phyloP scores from a whole-genome alignment of 2,329 filamentous ascomycete species.

The Hortaea werneckii region DNA sequence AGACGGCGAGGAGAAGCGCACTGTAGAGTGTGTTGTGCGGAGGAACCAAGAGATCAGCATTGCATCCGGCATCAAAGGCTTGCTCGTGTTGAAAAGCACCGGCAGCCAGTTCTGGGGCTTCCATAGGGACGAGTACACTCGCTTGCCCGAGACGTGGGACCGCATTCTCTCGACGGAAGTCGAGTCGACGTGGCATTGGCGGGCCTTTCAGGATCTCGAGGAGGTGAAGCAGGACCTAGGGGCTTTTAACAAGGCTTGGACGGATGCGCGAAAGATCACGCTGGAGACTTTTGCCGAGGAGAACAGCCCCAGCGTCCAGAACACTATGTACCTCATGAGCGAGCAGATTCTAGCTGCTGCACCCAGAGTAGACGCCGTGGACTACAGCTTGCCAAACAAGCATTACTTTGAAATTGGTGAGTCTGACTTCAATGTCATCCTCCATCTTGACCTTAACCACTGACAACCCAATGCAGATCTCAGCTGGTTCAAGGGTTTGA shows the following conservation, averaged over 20 bases:
- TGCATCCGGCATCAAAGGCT: conserved; percentile 65
- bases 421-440: conserved; percentile 23
- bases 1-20: conserved; percentile 79
- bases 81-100: conserved; percentile 91
- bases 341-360: conserved; percentile 71
- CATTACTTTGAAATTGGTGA: conserved; percentile 94
- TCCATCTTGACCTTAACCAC: conserved; percentile 1
- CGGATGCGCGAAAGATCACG: conserved; percentile 71
- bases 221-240: conserved; percentile 55
- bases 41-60: conserved; percentile 60
- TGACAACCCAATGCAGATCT: conserved; percentile 50
- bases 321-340: conserved; percentile 98
- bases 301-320: conserved; percentile 84
- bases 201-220: conserved; percentile 52
- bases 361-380: conserved; percentile 60
- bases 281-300: conserved; percentile 85
- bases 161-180: conserved; percentile 92
- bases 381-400: conserved; percentile 89
- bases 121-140: conserved; percentile 86
- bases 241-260: conserved; percentile 71
- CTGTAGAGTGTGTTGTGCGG: conserved; percentile 63
- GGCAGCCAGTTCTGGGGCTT: conserved; percentile 94
- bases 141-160: conserved; percentile 82
- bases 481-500: conserved; percentile 89
- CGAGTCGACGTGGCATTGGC: conserved; percentile 80